Evolutionary conservation across 1,139 yeast species (phyloP), one percentile per base, ranked within the genome.

Genomic region (Diutina catenulata): DNA sequence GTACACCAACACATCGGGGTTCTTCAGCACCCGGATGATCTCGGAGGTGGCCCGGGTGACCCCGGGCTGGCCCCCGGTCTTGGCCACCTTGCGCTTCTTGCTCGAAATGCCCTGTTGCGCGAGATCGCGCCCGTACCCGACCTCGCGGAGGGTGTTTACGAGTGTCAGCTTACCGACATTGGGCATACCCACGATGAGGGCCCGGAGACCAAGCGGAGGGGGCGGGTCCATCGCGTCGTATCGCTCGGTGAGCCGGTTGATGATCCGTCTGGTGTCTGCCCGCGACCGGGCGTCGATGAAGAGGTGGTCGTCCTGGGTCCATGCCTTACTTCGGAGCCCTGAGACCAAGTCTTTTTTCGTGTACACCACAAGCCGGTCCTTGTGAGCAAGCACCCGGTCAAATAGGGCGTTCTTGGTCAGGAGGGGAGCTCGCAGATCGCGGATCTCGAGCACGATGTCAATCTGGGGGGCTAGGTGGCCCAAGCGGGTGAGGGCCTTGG

Each of bases 131-230:
- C 55, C 46, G 39, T 63, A 55, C 2, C 86, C 84, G 2, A 70
- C 71, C 18, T 64, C 64, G 41, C 96, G 60, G 38, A 91, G 59
- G 0, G 80, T 68, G 52, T 91, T 91, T 10, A 88, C 80, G 41
- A 91, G 59, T 0, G 94, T 81, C n/a, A 95, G 83, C 55, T 91
- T 91, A 1, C 98, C 98, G n/a, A 87, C 95, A 54, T 91, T 91
- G 1, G 98, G 98, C 94, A 91, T 83, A 0, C 98, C 98, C 9
- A 82, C 77, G 37, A 91, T 75, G 64, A 88, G 65, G 39, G 82
- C 56, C 27, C 88, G 60, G 37, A 82, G 60, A 0, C 98, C 97
- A 40, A 87, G 58, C 0, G 96, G 96, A 0, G 94, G 91, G 1
- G 80, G 76, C 0, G 88, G 76, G 5, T 54, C 56, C 68, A 76